phyloP scores from a whole-genome alignment of 2,329 filamentous ascomycete genomes.

The Pestalotiopsis sp. region DNA sequence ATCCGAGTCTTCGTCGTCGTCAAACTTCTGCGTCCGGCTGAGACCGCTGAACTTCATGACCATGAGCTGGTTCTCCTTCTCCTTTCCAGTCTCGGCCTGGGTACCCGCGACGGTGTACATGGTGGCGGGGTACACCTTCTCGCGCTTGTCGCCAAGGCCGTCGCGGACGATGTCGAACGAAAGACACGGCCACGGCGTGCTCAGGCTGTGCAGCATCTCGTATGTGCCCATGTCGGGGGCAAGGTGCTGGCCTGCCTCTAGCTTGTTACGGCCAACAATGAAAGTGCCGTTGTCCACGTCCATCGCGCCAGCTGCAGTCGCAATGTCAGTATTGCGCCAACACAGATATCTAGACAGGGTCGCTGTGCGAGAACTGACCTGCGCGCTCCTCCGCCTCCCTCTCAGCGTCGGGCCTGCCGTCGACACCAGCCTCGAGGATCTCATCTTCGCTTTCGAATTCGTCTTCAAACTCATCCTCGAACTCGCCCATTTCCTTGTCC shows the following conservation, averaged over 20 bases:
- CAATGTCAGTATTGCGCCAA: neutral
- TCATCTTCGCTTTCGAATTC: conserved; percentile 90
- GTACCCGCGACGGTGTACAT: conserved; percentile 95
- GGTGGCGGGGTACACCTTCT: conserved; percentile 88
- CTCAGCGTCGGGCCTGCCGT: conserved; percentile 90
- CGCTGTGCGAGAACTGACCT: conserved; percentile 40
- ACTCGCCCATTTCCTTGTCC: conserved; percentile 71
- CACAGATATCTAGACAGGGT: neutral
- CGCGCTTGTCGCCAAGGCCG: conserved; percentile 79
- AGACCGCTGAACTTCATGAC: conserved; percentile 95
- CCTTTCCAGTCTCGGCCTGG: conserved; percentile 76
- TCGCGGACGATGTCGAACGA: conserved; percentile 94
- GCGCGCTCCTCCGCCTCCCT: conserved; percentile 85
- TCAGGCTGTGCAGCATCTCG: conserved; percentile 94
- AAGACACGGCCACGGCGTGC: conserved; percentile 94
- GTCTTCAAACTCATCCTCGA: conserved; percentile 94
- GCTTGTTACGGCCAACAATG: conserved; percentile 90
- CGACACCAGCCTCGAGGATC: conserved; percentile 90
- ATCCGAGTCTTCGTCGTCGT: conserved; percentile 67
- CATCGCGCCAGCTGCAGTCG: conserved; percentile 67
- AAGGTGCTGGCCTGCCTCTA: conserved; percentile 88
- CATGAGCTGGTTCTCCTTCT: conserved; percentile 90
- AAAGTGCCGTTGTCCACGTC: conserved; percentile 87
- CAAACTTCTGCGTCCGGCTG: conserved; percentile 78
- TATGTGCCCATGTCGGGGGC: conserved; percentile 93